Evolutionary conservation across 805 yeast genomes (phyloP).

Genomic region (Hanseniaspora valbyensis): DNA sequence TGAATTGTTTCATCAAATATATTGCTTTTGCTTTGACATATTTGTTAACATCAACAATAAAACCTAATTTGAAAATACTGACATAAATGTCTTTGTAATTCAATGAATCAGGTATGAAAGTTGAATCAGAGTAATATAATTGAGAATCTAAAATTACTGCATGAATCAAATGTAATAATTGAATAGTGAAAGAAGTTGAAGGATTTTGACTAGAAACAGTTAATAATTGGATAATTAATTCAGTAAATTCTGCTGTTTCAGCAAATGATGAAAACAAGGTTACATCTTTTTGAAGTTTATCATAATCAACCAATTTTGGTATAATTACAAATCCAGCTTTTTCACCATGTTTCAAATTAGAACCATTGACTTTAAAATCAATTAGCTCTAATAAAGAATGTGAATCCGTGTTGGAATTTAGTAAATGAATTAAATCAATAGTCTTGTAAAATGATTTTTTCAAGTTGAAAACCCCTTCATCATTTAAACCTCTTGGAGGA

Average conservation of each 20-base stretch:
- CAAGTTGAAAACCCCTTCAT: conserved; percentile 55
- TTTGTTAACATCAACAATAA: conserved; percentile 39
- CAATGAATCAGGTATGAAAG: conserved; percentile 36
- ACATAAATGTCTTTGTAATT: conserved; percentile 40
- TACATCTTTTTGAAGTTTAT: conserved; percentile 28
- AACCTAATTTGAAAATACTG: conserved; percentile 42
- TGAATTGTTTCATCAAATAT: conserved; percentile 30
- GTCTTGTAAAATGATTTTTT: conserved; percentile 36
- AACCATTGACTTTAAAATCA: background rate
- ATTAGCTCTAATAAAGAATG: background rate
- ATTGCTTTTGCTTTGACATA: conserved; percentile 46
- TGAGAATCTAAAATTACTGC: conserved; percentile 49
- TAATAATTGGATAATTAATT: conserved; percentile 46
- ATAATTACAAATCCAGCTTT: conserved; percentile 34
- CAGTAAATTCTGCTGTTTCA: conserved; percentile 43
- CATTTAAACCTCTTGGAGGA: conserved; percentile 57
- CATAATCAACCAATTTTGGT: conserved; percentile 34
- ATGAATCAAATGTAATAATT: conserved; percentile 57
- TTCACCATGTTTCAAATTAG: conserved; percentile 25
- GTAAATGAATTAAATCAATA: conserved; percentile 49
- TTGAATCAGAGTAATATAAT: conserved; percentile 30
- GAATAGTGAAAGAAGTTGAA: conserved; percentile 46
- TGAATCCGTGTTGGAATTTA: conserved; percentile 32
- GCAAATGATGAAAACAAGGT: conserved; percentile 40
- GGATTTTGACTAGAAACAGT: conserved; percentile 40